Evolutionary conservation across 208 protist genomes (phyloP).

Genomic region (Trypanosoma vivax): DNA sequence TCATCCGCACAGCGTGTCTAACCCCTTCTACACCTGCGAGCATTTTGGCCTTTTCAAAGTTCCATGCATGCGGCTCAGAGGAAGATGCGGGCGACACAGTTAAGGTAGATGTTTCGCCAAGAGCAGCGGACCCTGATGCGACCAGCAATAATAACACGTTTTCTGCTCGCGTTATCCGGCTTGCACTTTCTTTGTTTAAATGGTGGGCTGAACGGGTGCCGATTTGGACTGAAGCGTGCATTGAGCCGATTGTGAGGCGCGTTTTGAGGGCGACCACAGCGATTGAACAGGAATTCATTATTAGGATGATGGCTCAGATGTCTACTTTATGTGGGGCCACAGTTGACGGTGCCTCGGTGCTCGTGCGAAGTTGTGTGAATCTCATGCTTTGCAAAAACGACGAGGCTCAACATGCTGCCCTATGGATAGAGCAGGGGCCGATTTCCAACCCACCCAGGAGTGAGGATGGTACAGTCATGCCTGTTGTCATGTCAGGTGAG

Average conservation of each 20-base stretch:
- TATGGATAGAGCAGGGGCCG: constrained; percentile 7
- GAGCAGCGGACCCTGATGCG: not conserved
- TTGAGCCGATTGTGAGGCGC: constrained; percentile 2
- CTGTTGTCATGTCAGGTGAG: not conserved
- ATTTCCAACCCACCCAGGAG: no score
- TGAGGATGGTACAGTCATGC: no score
- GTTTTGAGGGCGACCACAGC: constrained; percentile 7
- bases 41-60: constrained; percentile 22
- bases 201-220: constrained; percentile 11
- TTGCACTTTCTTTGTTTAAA: constrained; percentile 9
- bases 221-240: constrained; percentile 3
- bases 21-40: constrained; percentile 20
- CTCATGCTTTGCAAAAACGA: constrained; percentile 8
- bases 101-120: not conserved
- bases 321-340: constrained; percentile 8
- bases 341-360: constrained; percentile 2
- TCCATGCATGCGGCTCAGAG: constrained; percentile 4
- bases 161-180: constrained; percentile 1
- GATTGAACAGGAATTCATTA: constrained; percentile 15
- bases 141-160: not conserved
- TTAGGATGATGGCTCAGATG: constrained; percentile 13
- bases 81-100: not conserved
- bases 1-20: not conserved
- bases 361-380: constrained; percentile 4
- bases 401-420: not conserved